Conservation (phyloP, 495 filamentous ascomycete species). For the Cryomyces minteri region DNA sequence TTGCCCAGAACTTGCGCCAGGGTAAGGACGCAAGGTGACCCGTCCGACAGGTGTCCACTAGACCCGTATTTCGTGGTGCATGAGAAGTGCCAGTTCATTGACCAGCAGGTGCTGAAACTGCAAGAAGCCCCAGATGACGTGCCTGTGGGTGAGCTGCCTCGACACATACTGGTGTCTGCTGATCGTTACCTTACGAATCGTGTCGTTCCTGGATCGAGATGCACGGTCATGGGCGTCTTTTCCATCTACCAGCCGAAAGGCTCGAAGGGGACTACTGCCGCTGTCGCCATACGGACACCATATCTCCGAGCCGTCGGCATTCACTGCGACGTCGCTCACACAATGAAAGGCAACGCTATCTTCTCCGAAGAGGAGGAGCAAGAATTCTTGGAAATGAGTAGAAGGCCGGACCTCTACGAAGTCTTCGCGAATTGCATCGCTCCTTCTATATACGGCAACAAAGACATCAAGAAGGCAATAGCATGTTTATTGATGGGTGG, state of each 20-base stretch:
- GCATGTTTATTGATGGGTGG: conserved; percentile 88
- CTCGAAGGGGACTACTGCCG: conserved; percentile 55
- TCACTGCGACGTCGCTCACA: conserved; percentile 75
- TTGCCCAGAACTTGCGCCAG: conserved; percentile 64
- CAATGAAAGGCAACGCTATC: conserved; percentile 63
- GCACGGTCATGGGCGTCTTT: conserved; percentile 93
- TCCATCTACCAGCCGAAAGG: conserved; percentile 90
- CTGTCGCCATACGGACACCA: conserved; percentile 88
- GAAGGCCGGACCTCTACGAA: conserved; percentile 80
- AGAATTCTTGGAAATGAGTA: conserved; percentile 86
- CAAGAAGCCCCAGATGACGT: conserved; percentile 98
- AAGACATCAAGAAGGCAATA: conserved; percentile 98
- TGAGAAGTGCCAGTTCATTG: conserved; percentile 88
- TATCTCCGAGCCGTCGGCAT: conserved; percentile 94
- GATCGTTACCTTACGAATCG: conserved; percentile 93
- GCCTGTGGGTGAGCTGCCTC: conserved; percentile 87
- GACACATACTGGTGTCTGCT: conserved; percentile 86
- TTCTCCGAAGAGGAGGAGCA: conserved; percentile 97
- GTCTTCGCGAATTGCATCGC: conserved; percentile 85
- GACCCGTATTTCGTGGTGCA: conserved; percentile 94
- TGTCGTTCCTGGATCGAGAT: conserved; percentile 87
- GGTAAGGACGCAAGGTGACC: conserved; percentile 35
- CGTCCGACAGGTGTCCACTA: conserved; percentile 58
- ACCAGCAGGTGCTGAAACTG: conserved; percentile 95
- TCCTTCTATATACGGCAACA: conserved; percentile 91